Percentiles rank a stretch among this genome's conserved stretches.
Conservation (phyloP, 2,329 filamentous ascomycete species). For the Colletotrichum ledebouriae region DNA sequence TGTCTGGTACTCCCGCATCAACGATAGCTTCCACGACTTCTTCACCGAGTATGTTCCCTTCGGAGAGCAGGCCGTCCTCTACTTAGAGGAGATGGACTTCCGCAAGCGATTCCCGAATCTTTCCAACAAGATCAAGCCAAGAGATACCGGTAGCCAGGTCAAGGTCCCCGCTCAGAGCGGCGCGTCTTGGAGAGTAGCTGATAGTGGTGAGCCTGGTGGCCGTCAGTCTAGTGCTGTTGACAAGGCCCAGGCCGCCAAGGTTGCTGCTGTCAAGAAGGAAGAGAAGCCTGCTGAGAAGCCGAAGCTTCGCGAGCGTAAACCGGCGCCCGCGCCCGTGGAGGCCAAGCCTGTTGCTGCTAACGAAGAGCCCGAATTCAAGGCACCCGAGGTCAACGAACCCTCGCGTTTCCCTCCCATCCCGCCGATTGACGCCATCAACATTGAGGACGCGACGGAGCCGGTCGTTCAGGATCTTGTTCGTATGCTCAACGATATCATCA, state of each 20-base stretch:
- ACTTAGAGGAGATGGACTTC: constrained; percentile 96
- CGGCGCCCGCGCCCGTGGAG: constrained; percentile 48
- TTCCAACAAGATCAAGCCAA: constrained; percentile 55
- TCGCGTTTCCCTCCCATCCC: constrained; percentile 73
- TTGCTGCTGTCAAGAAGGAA: constrained; percentile 47
- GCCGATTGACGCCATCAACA: constrained; percentile 82
- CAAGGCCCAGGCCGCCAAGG: constrained; percentile 51
- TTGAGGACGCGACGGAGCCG: constrained; percentile 83
- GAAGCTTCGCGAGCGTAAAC: constrained; percentile 19
- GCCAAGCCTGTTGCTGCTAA: constrained; percentile 48
- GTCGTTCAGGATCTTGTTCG: constrained; percentile 93
- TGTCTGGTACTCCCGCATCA: constrained; percentile 92
- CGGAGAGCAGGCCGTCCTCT: constrained; percentile 93
- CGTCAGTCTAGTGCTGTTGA: constrained; percentile 73
- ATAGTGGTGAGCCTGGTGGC: constrained; percentile 67
- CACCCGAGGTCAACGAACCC: constrained; percentile 75
- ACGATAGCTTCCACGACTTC: constrained; percentile 99
- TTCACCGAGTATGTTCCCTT: constrained; percentile 98
- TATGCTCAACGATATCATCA: constrained; percentile 96
- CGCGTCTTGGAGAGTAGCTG: constrained; percentile 82
- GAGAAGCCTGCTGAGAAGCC: constrained; percentile 48
- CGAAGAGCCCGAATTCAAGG: constrained; percentile 58
- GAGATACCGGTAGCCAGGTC: constrained; percentile 76
- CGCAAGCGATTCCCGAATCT: constrained; percentile 80
- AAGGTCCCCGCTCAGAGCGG: constrained; percentile 89